These are phyloP conservation scores for Cladorrhinum sp. DNA, from an alignment of 2,329 filamentous ascomycete species.

Conservation along the genomic window DNA sequence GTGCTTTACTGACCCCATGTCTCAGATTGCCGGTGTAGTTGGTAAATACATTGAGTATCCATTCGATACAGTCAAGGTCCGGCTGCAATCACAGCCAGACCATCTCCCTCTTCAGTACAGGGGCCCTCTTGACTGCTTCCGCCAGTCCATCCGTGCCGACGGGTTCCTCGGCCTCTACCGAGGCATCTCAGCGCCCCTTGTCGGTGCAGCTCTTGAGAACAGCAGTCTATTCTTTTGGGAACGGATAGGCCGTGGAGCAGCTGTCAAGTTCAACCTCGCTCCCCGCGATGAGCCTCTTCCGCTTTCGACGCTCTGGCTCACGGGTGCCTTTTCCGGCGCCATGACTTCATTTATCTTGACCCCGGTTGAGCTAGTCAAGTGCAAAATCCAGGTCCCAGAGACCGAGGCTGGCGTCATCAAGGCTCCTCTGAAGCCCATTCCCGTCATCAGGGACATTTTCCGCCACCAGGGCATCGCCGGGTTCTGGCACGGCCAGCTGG, in stretches of 20 bases:
- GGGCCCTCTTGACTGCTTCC: conserved; percentile 90
- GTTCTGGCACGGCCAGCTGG: conserved; percentile 94
- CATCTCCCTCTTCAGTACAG: conserved; percentile 76
- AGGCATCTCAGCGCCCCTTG: conserved; percentile 85
- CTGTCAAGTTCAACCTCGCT: conserved; percentile 53
- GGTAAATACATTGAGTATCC: conserved; percentile 98
- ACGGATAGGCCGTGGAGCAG: conserved; percentile 64
- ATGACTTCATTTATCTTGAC: conserved; percentile 90
- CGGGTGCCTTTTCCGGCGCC: conserved; percentile 81
- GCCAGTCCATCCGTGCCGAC: conserved; percentile 75
- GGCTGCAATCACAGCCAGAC: conserved; percentile 92
- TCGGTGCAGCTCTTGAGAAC: conserved; percentile 88
- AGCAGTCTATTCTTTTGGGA: conserved; percentile 93
- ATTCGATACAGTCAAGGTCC: conserved; percentile 97
- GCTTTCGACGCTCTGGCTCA: conserved; percentile 70
- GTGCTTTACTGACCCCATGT: conserved; percentile 16
- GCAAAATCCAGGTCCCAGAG: conserved; percentile 84
- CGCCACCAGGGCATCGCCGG: conserved; percentile 77
- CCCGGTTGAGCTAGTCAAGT: conserved; percentile 95
- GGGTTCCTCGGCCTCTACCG: conserved; percentile 83
- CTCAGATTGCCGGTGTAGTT: conserved; percentile 73
- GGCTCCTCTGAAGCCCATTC: conserved; percentile 59
- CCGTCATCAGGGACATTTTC: conserved; percentile 76
- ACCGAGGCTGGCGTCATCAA: conserved; percentile 38
- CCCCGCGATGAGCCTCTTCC: conserved; percentile 61